Conservation (phyloP, 202 grass and related monocot genomes). For the Schoenoplectus triqueter region DNA sequence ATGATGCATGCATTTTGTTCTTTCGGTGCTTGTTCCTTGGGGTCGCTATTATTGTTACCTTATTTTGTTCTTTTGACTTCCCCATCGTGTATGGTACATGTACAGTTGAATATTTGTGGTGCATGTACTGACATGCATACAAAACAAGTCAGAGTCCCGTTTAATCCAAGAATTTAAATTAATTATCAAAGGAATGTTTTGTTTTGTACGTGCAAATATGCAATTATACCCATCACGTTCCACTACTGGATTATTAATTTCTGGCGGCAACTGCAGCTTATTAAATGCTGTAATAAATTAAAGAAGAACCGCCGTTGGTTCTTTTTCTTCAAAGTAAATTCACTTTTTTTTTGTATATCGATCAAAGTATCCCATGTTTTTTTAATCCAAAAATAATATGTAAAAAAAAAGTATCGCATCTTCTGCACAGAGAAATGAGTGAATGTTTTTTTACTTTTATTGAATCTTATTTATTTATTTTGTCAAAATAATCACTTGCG, state of each 20-base stretch:
- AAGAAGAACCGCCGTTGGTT: not conserved
- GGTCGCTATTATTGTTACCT: not conserved
- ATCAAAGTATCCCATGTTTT: too few species aligned
- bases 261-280: not conserved
- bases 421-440: too few species aligned
- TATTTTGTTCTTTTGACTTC: not conserved
- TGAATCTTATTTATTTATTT: too few species aligned
- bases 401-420: too few species aligned
- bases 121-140: not conserved
- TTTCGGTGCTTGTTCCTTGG: constrained; percentile 23
- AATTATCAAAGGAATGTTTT: not conserved
- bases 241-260: not conserved
- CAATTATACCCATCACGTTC: not conserved
- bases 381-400: too few species aligned
- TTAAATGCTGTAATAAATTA: constrained; percentile 15
- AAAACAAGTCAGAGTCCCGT: not conserved
- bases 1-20: not conserved
- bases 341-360: too few species aligned
- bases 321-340: not conserved
- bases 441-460: too few species aligned
- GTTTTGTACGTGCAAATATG: not conserved
- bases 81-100: not conserved
- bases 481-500: too few species aligned
- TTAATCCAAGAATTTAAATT: not conserved
- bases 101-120: not conserved